Base-by-base conservation (phyloP, 2,329 filamentous ascomycete genomes). In the Fusarium nurragi region DNA sequence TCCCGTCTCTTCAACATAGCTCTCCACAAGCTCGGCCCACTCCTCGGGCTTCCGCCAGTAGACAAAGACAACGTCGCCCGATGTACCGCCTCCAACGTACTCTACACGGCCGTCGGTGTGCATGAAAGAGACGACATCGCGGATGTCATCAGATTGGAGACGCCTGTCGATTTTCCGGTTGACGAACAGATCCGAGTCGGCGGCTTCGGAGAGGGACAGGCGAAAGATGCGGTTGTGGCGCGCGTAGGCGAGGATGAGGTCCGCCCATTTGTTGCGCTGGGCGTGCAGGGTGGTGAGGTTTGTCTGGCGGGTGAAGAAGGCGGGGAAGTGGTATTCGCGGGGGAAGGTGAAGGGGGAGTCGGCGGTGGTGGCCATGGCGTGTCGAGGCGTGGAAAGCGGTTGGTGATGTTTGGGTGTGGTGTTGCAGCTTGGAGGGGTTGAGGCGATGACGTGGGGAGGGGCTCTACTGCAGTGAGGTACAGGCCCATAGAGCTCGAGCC, bases 31-130 rank as follows among this genome's bases (percentile, higher is more conserved):
- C 30, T 84, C 86, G 3, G 93, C 95, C 94, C 95, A 99, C 80
- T 98, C 94, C 74, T 96, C 92, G 0, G 91, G 90, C 71, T 87
- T 90, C 64, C 87, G 86, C 94, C 94, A 98, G 80, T 89, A 97
- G 4, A 97, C 80, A 84, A 89, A 94, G 18, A 84, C 88, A 13
- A 87, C 80, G 38, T 87, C 78, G 13, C 66, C 70, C 36, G 56
- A 69, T 10, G 70, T 77, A 34, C 71, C 64, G 26, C 60, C 68
- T 19, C 57, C 65, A 25, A 92, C 80, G 81, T 88, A 93, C 79
- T 97, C 91, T 4, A 84, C 87, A 23, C 86, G 76, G 0, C 86
- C 86, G 48, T 89, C 83, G 64, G 78, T 80, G 63, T 80, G 79
- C 83, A 91, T 85, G 60, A 82, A 84, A 36, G 86, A 84, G 30